These are phyloP conservation scores for Malania oleifera DNA, from an alignment of 164 flowering plant genomes.

Conservation along the genomic window DNA sequence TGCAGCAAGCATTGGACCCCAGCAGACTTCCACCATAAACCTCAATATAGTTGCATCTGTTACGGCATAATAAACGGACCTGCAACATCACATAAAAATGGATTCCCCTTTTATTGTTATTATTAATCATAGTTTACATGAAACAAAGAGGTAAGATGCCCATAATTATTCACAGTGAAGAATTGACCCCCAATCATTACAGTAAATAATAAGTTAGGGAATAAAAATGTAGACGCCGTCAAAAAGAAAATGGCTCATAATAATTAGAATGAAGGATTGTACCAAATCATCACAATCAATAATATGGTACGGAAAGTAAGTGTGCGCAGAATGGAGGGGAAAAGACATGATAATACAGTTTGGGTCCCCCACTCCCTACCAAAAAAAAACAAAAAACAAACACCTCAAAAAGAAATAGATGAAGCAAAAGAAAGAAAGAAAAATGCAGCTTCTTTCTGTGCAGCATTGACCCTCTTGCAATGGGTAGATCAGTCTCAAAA, in stretches of 20 bases:
- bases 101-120: neutral
- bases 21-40: constrained; percentile 95
- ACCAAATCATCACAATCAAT: too few relatives aligned
- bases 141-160: neutral
- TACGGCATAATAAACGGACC: constrained; percentile 75
- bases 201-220: too few relatives aligned
- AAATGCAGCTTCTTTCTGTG: neutral
- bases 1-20: constrained; percentile 99
- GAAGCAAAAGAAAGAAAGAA: neutral
- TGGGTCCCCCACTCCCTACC: neutral
- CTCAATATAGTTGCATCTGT: constrained; percentile 82
- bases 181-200: too few relatives aligned
- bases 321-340: too few relatives aligned
- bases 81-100: constrained; percentile 28
- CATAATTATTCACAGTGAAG: too few relatives aligned
- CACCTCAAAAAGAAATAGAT: neutral
- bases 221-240: too few relatives aligned
- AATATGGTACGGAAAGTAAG: too few relatives aligned
- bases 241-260: too few relatives aligned
- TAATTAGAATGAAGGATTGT: neutral
- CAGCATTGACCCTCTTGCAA: neutral
- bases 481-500: neutral
- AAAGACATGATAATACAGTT: too few relatives aligned
- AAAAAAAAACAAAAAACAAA: neutral
- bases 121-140: too few relatives aligned